Conservation (phyloP, 148 eudicot genomes). For the Agrostemma githago region DNA sequence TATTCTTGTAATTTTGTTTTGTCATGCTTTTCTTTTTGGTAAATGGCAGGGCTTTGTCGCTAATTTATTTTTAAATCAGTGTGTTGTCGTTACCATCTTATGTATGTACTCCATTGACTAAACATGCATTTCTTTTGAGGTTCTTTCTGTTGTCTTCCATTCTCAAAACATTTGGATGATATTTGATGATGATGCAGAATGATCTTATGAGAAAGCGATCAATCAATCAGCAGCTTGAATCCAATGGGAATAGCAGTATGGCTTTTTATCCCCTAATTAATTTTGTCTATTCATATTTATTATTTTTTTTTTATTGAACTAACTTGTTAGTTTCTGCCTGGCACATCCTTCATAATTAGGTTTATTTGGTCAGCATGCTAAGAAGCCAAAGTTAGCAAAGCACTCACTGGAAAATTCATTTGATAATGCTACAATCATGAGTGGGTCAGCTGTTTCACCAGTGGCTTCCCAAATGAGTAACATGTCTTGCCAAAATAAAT, state of each 20-base stretch:
- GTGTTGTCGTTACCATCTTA: neutral
- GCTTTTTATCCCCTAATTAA: slow-evolving; percentile 8
- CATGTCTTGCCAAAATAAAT: slow-evolving; percentile 73
- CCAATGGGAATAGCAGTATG: slow-evolving; percentile 68
- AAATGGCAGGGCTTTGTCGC: neutral
- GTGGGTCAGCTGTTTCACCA: slow-evolving; percentile 73
- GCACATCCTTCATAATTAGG: slow-evolving; percentile 31
- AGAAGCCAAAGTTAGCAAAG: slow-evolving; percentile 63
- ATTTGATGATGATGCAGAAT: slow-evolving; percentile 43
- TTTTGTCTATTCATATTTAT: neutral
- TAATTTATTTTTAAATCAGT: slow-evolving; percentile 1
- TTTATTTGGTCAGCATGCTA: slow-evolving; percentile 54
- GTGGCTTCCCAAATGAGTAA: slow-evolving; percentile 86
- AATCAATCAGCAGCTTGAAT: slow-evolving; percentile 54
- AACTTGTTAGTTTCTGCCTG: slow-evolving; percentile 5
- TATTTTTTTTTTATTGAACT: neutral
- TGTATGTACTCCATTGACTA: neutral
- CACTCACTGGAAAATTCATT: slow-evolving; percentile 60
- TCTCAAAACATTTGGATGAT: neutral
- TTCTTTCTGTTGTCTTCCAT: neutral
- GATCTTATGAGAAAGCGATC: slow-evolving; percentile 61
- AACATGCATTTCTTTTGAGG: neutral
- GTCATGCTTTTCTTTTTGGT: neutral
- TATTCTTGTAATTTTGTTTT: neutral
- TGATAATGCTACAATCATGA: slow-evolving; percentile 46